Evolutionary conservation across 495 filamentous ascomycete species (phyloP).

Genomic region (Neurospora sp.): DNA sequence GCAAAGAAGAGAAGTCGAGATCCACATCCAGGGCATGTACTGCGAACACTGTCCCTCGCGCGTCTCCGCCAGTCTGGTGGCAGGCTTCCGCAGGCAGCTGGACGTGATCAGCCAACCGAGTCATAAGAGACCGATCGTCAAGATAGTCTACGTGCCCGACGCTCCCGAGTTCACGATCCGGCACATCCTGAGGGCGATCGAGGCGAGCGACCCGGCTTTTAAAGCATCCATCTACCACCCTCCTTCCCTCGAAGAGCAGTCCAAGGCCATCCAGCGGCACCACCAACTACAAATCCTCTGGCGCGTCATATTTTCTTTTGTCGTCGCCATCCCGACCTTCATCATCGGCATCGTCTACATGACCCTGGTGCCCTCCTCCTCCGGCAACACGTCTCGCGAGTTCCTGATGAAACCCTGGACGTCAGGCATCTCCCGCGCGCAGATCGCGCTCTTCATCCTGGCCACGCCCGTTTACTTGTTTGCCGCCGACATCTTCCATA

Average conservation of each 20-base stretch:
- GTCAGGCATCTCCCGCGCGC: slow-evolving; percentile 63
- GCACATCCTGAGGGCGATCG: slow-evolving; percentile 56
- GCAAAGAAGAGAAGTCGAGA: slow-evolving; percentile 48
- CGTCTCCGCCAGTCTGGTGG: slow-evolving; percentile 28
- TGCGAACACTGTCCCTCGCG: slow-evolving; percentile 72
- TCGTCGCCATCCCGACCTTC: slow-evolving; percentile 76
- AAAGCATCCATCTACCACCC: slow-evolving; percentile 62
- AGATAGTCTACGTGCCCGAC: slow-evolving; percentile 58
- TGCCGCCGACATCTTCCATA: slow-evolving; percentile 79
- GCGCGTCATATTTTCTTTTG: slow-evolving; percentile 61
- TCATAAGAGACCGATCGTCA: slow-evolving; percentile 49
- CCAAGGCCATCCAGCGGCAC: slow-evolving; percentile 55
- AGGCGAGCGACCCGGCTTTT: slow-evolving; percentile 55
- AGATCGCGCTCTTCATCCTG: slow-evolving; percentile 78
- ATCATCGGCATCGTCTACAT: slow-evolving; percentile 87
- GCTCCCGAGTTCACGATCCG: slow-evolving; percentile 67
- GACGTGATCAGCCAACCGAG: slow-evolving; percentile 42
- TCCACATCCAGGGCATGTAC: slow-evolving; percentile 75
- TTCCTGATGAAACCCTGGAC: slow-evolving; percentile 64
- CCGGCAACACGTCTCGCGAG: slow-evolving; percentile 39
- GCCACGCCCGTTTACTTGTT: slow-evolving; percentile 87
- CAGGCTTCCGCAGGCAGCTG: slow-evolving; percentile 26
- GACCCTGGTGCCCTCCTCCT: slow-evolving; percentile 53
- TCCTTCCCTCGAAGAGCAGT: slow-evolving; percentile 77
- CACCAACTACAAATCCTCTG: slow-evolving; percentile 51